These are phyloP conservation scores for Ogataea degrootiae DNA, from an alignment of 805 yeast genomes.

Conservation along the genomic window DNA sequence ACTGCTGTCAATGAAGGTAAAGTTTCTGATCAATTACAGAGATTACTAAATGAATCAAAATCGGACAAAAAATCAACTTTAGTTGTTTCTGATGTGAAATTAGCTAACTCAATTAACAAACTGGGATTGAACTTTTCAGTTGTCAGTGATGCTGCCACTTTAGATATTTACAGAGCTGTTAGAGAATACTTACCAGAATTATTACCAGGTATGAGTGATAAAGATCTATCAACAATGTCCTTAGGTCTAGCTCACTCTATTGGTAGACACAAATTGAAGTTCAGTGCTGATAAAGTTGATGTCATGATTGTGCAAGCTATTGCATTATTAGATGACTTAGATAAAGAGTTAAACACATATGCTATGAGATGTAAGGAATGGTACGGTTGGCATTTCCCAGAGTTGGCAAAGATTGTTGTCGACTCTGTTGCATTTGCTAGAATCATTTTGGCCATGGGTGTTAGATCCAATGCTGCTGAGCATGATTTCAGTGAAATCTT, in stretches of 20 bases:
- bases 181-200: conserved; percentile 91
- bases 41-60: conserved; percentile 69
- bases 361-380: conserved; percentile 99
- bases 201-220: conserved; percentile 86
- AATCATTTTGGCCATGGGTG: conserved; percentile 89
- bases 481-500: conserved; percentile 86
- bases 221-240: conserved; percentile 88
- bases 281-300: conserved; percentile 97
- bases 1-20: conserved; percentile 89
- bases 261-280: conserved; percentile 97
- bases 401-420: conserved; percentile 92
- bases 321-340: conserved; percentile 92
- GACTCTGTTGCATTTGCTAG: conserved; percentile 97
- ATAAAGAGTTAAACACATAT: conserved; percentile 95
- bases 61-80: conserved; percentile 80
- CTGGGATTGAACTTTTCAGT: conserved; percentile 83
- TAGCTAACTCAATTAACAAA: conserved; percentile 95
- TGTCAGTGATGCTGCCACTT: conserved; percentile 90
- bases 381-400: conserved; percentile 99
- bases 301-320: conserved; percentile 99
- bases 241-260: conserved; percentile 97
- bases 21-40: conserved; percentile 79
- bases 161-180: conserved; percentile 92
- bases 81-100: conserved; percentile 90
- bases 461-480: conserved; percentile 84